Evolutionary conservation across 2,329 filamentous ascomycete species (phyloP).

Genomic region (Colletotrichum ledebouriae): DNA sequence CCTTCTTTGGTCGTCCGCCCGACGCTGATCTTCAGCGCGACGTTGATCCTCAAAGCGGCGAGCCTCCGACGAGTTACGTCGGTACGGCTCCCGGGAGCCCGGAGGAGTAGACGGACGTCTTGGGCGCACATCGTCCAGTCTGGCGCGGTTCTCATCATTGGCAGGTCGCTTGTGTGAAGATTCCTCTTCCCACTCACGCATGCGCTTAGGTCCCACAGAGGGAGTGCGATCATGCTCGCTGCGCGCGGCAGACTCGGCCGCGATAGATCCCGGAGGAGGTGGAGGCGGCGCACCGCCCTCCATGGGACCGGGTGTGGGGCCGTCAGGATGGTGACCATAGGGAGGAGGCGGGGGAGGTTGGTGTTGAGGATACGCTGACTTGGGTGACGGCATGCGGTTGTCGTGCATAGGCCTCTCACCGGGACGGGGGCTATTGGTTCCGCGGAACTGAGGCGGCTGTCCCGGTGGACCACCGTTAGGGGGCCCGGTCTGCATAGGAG

Average conservation of each 20-base stretch:
- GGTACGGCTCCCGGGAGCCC: slow-evolving; percentile 72
- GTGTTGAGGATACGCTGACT: slow-evolving; percentile 85
- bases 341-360: slow-evolving; percentile 62
- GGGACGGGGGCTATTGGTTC: slow-evolving; percentile 81
- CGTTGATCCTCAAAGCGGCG: slow-evolving; percentile 75
- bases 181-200: slow-evolving; percentile 94
- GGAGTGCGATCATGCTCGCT: slow-evolving; percentile 79
- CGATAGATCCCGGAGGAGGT: slow-evolving; percentile 64
- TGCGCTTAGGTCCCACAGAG: slow-evolving; percentile 85
- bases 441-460: slow-evolving; percentile 78
- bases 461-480: slow-evolving; percentile 60
- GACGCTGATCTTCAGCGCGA: slow-evolving; percentile 68
- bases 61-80: slow-evolving; percentile 82
- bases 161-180: slow-evolving; percentile 84
- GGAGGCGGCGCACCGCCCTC: slow-evolving; percentile 77
- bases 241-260: slow-evolving; percentile 74
- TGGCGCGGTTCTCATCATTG: slow-evolving; percentile 88
- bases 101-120: slow-evolving; percentile 81
- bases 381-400: slow-evolving; percentile 90
- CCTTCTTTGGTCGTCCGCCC: slow-evolving; percentile 71
- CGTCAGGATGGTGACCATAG: slow-evolving; percentile 81
- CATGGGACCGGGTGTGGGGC: slow-evolving; percentile 68
- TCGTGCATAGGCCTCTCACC: slow-evolving; percentile 88
- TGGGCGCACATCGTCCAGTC: slow-evolving; percentile 85
- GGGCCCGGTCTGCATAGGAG: slow-evolving; percentile 53